phyloP scores from a whole-genome alignment of 164 flowering plant species.

The Vitis labrusca region DNA sequence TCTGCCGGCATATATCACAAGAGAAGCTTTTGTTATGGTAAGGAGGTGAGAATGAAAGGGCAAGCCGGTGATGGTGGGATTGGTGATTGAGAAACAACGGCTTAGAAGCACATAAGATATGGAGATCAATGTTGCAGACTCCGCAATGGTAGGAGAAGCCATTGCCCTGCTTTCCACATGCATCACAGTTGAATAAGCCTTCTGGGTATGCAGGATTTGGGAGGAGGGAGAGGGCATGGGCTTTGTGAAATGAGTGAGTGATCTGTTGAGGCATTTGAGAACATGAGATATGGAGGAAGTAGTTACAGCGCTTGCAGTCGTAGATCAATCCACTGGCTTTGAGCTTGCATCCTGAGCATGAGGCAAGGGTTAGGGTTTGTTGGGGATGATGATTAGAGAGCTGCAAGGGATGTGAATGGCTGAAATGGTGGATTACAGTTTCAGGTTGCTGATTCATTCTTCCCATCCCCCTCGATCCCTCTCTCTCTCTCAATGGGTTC shows the following conservation, averaged over 20 bases:
- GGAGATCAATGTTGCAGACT: constrained; percentile 33
- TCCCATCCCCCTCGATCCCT: no score
- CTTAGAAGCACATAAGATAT: constrained; percentile 32
- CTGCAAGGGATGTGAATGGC: constrained; percentile 27
- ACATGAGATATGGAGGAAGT: constrained; percentile 24
- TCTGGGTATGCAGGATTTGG: constrained; percentile 34
- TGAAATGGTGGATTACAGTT: constrained; percentile 24
- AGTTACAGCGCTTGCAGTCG: constrained; percentile 19
- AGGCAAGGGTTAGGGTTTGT: neutral
- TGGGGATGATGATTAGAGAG: constrained; percentile 6
- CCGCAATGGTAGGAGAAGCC: constrained; percentile 47
- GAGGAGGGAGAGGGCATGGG: constrained; percentile 32
- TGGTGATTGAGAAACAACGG: constrained; percentile 25
- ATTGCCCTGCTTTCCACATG: constrained; percentile 34
- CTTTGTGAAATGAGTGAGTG: constrained; percentile 30
- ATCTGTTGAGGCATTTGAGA: constrained; percentile 19
- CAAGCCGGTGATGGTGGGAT: constrained; percentile 33
- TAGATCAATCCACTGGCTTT: constrained; percentile 6
- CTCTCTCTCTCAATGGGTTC: no score
- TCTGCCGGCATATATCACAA: constrained; percentile 32
- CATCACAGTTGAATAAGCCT: constrained; percentile 42
- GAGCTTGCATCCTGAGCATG: constrained; percentile 17
- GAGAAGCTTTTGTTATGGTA: constrained; percentile 25
- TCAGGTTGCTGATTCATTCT: neutral
- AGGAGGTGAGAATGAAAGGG: constrained; percentile 27